Conservation (phyloP, 2,329 filamentous ascomycete genomes). For the Botrytis hyacinthi region DNA sequence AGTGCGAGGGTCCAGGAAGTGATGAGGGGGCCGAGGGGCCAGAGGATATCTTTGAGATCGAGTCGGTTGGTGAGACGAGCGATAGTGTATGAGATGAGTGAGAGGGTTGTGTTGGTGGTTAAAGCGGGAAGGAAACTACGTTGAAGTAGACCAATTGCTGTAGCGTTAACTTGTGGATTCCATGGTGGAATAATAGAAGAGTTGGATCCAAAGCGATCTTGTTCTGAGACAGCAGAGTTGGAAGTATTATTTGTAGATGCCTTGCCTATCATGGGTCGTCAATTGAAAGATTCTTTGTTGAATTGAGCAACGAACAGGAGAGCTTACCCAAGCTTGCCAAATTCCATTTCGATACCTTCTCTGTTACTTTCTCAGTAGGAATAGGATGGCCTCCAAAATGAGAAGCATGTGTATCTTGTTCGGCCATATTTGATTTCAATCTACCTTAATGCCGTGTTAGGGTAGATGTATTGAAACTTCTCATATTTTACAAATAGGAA, state of each 20-base stretch:
- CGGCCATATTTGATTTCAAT: slow-evolving; percentile 5
- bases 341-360: neutral
- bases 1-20: slow-evolving; percentile 23
- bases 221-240: neutral
- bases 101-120: slow-evolving; percentile 21
- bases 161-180: slow-evolving; percentile 17
- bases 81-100: slow-evolving; percentile 19
- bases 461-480: neutral
- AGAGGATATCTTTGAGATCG: slow-evolving; percentile 23
- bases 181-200: slow-evolving; percentile 14
- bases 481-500: neutral
- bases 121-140: slow-evolving; percentile 23
- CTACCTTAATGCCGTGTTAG: neutral
- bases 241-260: slow-evolving; percentile 5
- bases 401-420: slow-evolving; percentile 17
- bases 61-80: slow-evolving; percentile 23
- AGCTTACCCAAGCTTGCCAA: slow-evolving; percentile 9
- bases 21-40: slow-evolving; percentile 23
- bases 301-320: neutral
- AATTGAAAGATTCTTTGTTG: neutral
- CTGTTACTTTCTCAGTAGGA: slow-evolving; percentile 4
- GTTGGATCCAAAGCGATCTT: slow-evolving; percentile 8
- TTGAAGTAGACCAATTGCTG: slow-evolving; percentile 22
- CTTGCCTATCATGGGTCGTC: neutral
- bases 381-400: slow-evolving; percentile 20